Evolutionary conservation across 345 rosid genomes (phyloP), one percentile per base, ranked within the genome.

Genomic region (Erodium maritimum): DNA sequence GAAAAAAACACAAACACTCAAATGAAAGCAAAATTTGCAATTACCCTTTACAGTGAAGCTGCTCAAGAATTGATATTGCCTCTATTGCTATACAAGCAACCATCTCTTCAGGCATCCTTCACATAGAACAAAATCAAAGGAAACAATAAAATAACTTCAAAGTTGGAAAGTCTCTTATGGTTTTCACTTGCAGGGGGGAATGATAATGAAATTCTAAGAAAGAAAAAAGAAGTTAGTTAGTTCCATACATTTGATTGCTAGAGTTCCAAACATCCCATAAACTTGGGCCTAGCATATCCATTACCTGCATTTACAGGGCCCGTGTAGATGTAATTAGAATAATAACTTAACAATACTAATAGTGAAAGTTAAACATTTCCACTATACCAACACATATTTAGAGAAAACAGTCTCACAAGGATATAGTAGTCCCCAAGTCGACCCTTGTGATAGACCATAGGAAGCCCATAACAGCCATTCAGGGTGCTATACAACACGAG

Each of bases 251-350:
- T 57, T 77, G 76, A 52, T 73, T 65, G 70, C 53, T 77, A 52
- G 65, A 64, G 65, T 70, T 75, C 82, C 87, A 79, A 34, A 74
- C 71, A 55, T 82, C 87, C 83, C 87, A 82, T 25, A 79, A 62
- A 63, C 87, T 82, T 23, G 80, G 83, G 54, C 87, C 87, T 21
- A 82, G 66, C 56, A 76, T 74, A 64, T 82, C 87, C 83, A 79
- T 82, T 25, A 76, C 83, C 83, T 82, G 57, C 37, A 62, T 24
- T 34, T 51, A 34, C 25, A 55, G 19, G 46, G 10, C n/a, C 21
- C n/a, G 29, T 48, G 33, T 16, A 51, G 21, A 33, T 57, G 51
- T 52, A 42, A 59, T 50, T 22, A 53, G 16, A 52, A 23, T 25
- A 65, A n/a, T 18, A 21, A 19, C 52, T 37, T 14, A 8, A 50